phyloP scores from a whole-genome alignment of 2,329 filamentous ascomycete species.

The Epichloe uncinata region DNA sequence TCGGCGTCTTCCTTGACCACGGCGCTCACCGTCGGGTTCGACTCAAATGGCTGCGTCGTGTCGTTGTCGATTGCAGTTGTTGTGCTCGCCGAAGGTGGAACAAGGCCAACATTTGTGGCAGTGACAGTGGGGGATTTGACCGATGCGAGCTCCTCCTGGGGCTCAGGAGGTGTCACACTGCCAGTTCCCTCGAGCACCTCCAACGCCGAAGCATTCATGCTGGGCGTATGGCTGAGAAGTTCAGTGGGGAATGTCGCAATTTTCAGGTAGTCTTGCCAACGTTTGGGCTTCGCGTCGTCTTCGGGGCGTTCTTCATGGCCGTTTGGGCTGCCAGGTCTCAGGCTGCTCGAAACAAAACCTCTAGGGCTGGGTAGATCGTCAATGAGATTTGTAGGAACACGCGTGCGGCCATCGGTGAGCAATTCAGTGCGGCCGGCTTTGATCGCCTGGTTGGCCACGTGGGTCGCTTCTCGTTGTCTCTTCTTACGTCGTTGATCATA shows the following conservation, averaged over 20 bases:
- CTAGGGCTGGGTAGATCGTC: conserved; percentile 33
- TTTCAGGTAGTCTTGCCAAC: conserved; percentile 80
- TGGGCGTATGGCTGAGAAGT: conserved; percentile 70
- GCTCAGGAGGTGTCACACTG: conserved; percentile 6
- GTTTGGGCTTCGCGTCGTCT: conserved; percentile 46
- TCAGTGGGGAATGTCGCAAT: conserved; percentile 73
- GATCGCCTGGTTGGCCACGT: conserved; percentile 41
- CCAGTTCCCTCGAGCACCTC: conserved; percentile 45
- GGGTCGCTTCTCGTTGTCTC: conserved; percentile 47
- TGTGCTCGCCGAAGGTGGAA: conserved; percentile 52
- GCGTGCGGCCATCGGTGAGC: conserved; percentile 45
- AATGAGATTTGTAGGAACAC: conserved; percentile 33
- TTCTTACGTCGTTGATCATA: conserved; percentile 79
- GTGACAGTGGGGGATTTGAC: conserved; percentile 41
- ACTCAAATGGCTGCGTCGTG: conserved; percentile 33
- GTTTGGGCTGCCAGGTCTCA: conserved; percentile 39
- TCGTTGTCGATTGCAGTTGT: conserved; percentile 52
- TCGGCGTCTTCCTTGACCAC: conserved; percentile 48
- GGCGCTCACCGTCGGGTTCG: conserved; percentile 21
- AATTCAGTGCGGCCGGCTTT: conserved; percentile 50
- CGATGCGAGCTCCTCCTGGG: conserved; percentile 16
- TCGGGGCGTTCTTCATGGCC: conserved; percentile 42
- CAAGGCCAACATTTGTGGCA: conserved; percentile 43
- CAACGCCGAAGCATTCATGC: conserved; percentile 40
- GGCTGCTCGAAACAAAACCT: conserved; percentile 27